These are phyloP conservation scores for Rhizopogon roseolus DNA, from an alignment of 768 basidiomycete species.

Conservation along the genomic window DNA sequence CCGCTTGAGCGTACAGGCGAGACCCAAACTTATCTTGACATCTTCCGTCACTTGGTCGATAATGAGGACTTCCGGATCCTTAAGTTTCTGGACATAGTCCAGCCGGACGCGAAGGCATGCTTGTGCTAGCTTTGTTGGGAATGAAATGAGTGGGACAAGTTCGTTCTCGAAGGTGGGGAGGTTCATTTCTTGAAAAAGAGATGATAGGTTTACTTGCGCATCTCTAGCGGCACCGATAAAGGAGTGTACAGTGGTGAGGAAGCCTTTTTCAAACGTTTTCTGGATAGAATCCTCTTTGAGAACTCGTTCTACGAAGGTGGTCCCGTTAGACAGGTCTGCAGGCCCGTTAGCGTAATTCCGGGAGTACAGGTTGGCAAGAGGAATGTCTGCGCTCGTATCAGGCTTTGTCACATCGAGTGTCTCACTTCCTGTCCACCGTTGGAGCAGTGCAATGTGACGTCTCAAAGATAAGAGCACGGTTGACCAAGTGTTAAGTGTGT, in stretches of 20 bases:
- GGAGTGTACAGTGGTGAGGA: constrained; percentile 79
- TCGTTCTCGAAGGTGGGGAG: constrained; percentile 89
- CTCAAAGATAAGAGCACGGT: constrained; percentile 85
- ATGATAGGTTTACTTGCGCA: constrained; percentile 76
- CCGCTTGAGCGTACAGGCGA: constrained; percentile 92
- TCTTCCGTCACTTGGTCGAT: constrained; percentile 95
- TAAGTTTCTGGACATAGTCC: constrained; percentile 82
- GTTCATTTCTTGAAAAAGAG: constrained; percentile 80
- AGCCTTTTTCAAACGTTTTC: constrained; percentile 88
- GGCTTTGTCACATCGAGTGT: constrained; percentile 85
- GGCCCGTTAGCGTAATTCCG: constrained; percentile 26
- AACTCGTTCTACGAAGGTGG: constrained; percentile 89
- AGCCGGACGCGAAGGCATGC: constrained; percentile 87
- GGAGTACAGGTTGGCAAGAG: constrained; percentile 29
- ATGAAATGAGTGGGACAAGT: constrained; percentile 88
- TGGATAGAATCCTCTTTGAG: constrained; percentile 97
- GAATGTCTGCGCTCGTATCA: constrained; percentile 58
- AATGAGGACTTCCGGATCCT: constrained; percentile 83
- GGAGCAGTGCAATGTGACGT: constrained; percentile 73
- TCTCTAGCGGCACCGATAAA: constrained; percentile 84
- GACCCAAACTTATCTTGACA: constrained; percentile 82
- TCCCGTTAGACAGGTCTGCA: constrained; percentile 56
- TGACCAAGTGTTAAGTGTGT: constrained; percentile 89
- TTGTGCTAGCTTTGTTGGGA: constrained; percentile 91
- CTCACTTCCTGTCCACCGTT: constrained; percentile 92